Conservation (phyloP, 2,329 filamentous ascomycete genomes). For the Colletotrichum viniferum region DNA sequence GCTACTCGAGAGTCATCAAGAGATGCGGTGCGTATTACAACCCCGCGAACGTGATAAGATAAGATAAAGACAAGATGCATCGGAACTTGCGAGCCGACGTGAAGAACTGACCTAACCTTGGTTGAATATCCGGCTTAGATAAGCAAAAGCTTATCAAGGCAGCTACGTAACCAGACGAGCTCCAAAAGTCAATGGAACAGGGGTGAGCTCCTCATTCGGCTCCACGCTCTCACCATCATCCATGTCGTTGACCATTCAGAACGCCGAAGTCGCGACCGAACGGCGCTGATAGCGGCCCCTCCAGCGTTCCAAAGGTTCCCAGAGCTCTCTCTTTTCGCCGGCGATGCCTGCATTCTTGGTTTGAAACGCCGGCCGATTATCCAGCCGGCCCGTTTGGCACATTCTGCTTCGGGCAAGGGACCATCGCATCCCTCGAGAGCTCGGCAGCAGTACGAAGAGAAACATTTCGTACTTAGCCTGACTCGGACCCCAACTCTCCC, state of each 20-base stretch:
- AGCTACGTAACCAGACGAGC: constrained; percentile 17
- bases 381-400: constrained; percentile 12
- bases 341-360: constrained; percentile 1
- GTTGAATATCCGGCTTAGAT: background rate
- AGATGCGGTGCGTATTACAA: background rate
- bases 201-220: constrained; percentile 19
- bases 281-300: constrained; percentile 1
- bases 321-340: background rate
- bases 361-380: constrained; percentile 17
- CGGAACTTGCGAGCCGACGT: background rate
- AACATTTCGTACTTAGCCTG: background rate
- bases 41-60: background rate
- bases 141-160: constrained; percentile 7
- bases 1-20: background rate
- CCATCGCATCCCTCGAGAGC: background rate
- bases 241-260: constrained; percentile 14
- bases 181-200: background rate
- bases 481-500: background rate
- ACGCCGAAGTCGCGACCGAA: constrained; percentile 19
- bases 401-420: constrained; percentile 17
- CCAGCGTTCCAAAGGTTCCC: background rate
- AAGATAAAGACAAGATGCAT: background rate
- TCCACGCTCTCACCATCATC: constrained; percentile 20
- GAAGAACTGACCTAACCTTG: background rate
- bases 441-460: background rate